These are phyloP conservation scores for Candida insectorum DNA, from an alignment of 805 yeast species.

Conservation along the genomic window DNA sequence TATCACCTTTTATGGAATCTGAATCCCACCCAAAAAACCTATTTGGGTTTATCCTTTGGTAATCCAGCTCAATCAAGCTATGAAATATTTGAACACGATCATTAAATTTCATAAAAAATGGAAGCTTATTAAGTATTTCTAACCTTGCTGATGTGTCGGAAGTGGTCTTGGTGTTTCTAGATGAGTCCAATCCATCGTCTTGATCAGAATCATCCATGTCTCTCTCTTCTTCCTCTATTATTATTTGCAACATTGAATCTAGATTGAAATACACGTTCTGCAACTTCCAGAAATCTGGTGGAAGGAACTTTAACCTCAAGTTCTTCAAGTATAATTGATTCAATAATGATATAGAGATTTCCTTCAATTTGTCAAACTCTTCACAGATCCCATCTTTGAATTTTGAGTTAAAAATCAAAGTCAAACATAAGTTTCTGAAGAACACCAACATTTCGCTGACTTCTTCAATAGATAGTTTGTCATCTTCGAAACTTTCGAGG, in stretches of 20 bases:
- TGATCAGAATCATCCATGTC: constrained; percentile 8
- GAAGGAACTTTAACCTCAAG: constrained; percentile 54
- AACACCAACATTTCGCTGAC: constrained; percentile 43
- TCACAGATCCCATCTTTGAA: constrained; percentile 5
- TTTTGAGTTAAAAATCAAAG: constrained; percentile 40
- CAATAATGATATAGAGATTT: constrained; percentile 48
- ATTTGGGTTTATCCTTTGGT: constrained; percentile 20
- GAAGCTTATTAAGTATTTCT: constrained; percentile 58
- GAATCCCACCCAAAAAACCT: constrained; percentile 2
- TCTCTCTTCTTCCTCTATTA: constrained; percentile 44
- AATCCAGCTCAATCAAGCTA: constrained; percentile 55
- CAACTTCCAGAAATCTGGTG: constrained; percentile 52
- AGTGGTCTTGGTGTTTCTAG: constrained; percentile 7
- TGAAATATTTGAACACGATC: constrained; percentile 74
- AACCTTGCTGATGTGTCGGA: constrained; percentile 25
- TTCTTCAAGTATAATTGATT: constrained; percentile 67
- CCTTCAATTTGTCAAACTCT: constrained; percentile 18
- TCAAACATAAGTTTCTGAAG: constrained; percentile 48
- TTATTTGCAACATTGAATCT: constrained; percentile 31
- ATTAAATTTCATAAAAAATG: constrained; percentile 77
- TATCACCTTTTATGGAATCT: constrained; percentile 40
- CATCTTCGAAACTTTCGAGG: constrained; percentile 47
- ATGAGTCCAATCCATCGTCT: constrained; percentile 10
- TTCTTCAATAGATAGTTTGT: constrained; percentile 37
- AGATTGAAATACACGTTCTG: constrained; percentile 27